Evolutionary conservation across 352 stramenopile species (phyloP).

Genomic region (Phytophthora litchii): DNA sequence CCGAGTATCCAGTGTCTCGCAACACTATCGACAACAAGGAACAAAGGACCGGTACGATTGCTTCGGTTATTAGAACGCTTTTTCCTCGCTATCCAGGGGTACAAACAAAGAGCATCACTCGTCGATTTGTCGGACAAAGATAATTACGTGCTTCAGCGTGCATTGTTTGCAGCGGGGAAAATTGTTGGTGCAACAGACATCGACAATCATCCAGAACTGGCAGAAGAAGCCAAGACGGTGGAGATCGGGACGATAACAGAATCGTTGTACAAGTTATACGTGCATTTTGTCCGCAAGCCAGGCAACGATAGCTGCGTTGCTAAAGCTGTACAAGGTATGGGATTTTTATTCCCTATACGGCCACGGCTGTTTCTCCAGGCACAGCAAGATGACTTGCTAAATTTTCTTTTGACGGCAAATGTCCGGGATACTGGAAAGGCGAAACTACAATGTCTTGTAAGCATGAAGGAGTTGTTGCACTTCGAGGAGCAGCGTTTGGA

Average conservation of each 20-base stretch:
- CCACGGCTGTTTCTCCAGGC: constrained; percentile 73
- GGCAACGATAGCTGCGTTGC: constrained; percentile 55
- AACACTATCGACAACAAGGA: constrained; percentile 50
- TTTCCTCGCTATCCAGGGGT: constrained; percentile 63
- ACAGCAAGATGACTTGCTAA: constrained; percentile 74
- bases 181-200: constrained; percentile 76
- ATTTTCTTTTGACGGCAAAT: constrained; percentile 44
- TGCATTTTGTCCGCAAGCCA: constrained; percentile 46
- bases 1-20: constrained; percentile 79
- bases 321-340: constrained; percentile 85
- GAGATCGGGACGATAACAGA: constrained; percentile 59
- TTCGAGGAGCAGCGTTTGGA: constrained; percentile 76
- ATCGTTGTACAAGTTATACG: constrained; percentile 68
- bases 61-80: constrained; percentile 74
- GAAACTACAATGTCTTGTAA: constrained; percentile 74
- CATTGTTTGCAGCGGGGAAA: constrained; percentile 71
- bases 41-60: constrained; percentile 50
- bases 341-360: constrained; percentile 73
- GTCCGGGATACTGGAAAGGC: constrained; percentile 38
- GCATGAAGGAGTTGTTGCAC: constrained; percentile 73
- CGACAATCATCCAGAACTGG: constrained; percentile 44
- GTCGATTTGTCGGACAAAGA: constrained; percentile 40
- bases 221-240: constrained; percentile 37
- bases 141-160: constrained; percentile 67
- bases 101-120: constrained; percentile 41